Evolutionary conservation across 352 stramenopile species (phyloP), one percentile per base, ranked within the genome.

Genomic region (Phytophthora quininea): DNA sequence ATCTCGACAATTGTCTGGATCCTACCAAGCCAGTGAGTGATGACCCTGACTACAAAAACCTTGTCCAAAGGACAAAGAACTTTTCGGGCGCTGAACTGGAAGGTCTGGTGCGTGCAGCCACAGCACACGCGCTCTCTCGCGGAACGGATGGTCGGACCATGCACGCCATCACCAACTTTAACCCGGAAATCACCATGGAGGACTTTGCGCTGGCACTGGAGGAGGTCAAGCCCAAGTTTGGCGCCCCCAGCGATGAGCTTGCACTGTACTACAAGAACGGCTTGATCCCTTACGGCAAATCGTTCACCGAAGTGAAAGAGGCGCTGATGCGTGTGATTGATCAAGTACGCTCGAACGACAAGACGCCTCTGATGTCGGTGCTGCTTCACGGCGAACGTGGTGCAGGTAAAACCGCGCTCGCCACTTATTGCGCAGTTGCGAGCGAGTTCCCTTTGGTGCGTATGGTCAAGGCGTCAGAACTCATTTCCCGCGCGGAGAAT

Each of bases 11-110:
- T 54, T 93, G 86, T 58, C 61, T 92, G 10, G 82, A 92, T 40
- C 79, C 86, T 31, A 76, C 73, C 52, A 91, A 92, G 64, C 63
- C 74, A 7, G 74, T 83, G 15, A 89, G 80, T 46, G 74, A 86
- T 24, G 83, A 92, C 38, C 84, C 87, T 0, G 79, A 93, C 7
- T 92, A 92, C 65, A 87, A 85, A 56, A 96, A 98, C 65, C 83
- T 99, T 33, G 95, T 98, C 11, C 85, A 97, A 59, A 89, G 93
- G 52, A 99, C 96, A 8, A 99, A 99, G 76, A 99, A 99, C 74
- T 99, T 99, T 80, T 99, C 95, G 0, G 98, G 98, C 57, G 98
- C 98, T 2, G 98, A 99, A 71, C 90, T 99, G 58, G 97, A 99
- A 90, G 97, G 98, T 76, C 82, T 99, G 3, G 96, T 99, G 58